A percentile compares a stretch with the other conserved stretches of the same genome.
These are phyloP conservation scores for Yamadazyma atmosphaerica DNA, from an alignment of 1,139 yeast genomes.

Conservation along the genomic window DNA sequence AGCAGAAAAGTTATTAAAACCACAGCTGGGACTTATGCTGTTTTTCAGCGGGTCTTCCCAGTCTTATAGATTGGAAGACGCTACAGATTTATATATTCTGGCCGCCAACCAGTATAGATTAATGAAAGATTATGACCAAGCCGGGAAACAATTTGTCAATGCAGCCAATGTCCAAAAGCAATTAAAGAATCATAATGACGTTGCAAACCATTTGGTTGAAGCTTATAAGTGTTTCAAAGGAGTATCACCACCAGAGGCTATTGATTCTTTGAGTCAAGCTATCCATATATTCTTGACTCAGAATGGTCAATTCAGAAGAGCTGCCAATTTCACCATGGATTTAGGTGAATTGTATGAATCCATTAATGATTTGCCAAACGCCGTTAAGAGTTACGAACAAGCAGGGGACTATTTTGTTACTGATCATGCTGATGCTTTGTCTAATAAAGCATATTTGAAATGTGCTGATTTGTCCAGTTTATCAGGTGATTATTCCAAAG, in stretches of 20 bases:
- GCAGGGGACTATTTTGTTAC: slow-evolving; percentile 97
- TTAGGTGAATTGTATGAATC: slow-evolving; percentile 84
- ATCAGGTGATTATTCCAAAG: slow-evolving; percentile 67
- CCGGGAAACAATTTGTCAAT: slow-evolving; percentile 81
- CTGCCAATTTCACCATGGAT: slow-evolving; percentile 91
- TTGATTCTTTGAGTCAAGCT: slow-evolving; percentile 72
- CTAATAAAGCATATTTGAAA: slow-evolving; percentile 84
- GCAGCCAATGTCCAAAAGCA: slow-evolving; percentile 81
- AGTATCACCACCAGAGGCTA: slow-evolving; percentile 76
- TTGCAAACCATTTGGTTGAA: slow-evolving; percentile 86
- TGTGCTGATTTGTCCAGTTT: slow-evolving; percentile 90
- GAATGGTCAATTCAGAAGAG: slow-evolving; percentile 93
- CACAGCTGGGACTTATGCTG: slow-evolving; percentile 73
- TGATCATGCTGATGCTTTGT: slow-evolving; percentile 89
- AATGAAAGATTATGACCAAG: slow-evolving; percentile 66
- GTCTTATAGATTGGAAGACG: slow-evolving; percentile 77
- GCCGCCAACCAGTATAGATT: slow-evolving; percentile 88
- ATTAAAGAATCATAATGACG: slow-evolving; percentile 83
- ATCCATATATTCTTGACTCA: slow-evolving; percentile 76
- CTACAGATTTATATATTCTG: slow-evolving; percentile 83
- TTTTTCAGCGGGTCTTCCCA: slow-evolving; percentile 71
- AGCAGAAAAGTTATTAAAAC: slow-evolving; percentile 50
- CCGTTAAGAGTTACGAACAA: slow-evolving; percentile 78
- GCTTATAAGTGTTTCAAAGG: slow-evolving; percentile 85
- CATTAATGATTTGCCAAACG: slow-evolving; percentile 63